Evolutionary conservation across 352 stramenopile species (phyloP).

Genomic region (Phytopythium ostracodes): DNA sequence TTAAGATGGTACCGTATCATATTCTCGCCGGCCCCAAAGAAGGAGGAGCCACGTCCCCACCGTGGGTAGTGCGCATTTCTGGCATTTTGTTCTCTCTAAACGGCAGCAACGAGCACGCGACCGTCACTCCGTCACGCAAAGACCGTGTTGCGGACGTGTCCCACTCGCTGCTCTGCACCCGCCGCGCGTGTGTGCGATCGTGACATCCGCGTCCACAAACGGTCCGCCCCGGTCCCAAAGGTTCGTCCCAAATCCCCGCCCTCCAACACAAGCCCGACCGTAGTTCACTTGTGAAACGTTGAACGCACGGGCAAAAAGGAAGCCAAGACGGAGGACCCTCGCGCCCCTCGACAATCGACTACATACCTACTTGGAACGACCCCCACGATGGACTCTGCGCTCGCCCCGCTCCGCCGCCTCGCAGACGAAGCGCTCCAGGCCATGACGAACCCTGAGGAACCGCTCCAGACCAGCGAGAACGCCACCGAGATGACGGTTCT

Average conservation of each 20-base stretch:
- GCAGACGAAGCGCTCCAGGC: not conserved
- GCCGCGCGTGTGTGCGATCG: not conserved
- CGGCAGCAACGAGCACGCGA: not conserved
- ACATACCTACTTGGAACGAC: no score
- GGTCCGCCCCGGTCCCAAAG: not conserved
- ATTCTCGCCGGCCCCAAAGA: not conserved
- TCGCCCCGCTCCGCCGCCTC: not conserved
- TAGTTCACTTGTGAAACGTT: not conserved
- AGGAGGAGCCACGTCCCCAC: not conserved
- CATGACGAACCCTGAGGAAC: not conserved
- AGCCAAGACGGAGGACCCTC: not conserved
- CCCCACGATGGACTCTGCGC: not conserved
- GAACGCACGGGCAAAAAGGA: not conserved
- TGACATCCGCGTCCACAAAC: not conserved
- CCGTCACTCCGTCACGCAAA: not conserved
- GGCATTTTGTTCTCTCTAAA: not conserved
- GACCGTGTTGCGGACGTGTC: not conserved
- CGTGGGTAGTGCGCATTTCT: constrained; percentile 1
- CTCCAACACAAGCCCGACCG: no score
- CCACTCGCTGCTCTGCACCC: not conserved
- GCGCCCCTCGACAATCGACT: no score
- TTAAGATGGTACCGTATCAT: no score
- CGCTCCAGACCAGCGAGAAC: not conserved
- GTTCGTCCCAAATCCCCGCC: not conserved
- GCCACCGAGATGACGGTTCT: not conserved